Conservation (phyloP, 257 asterid genomes). For the Solanum pinnatisectum region DNA sequence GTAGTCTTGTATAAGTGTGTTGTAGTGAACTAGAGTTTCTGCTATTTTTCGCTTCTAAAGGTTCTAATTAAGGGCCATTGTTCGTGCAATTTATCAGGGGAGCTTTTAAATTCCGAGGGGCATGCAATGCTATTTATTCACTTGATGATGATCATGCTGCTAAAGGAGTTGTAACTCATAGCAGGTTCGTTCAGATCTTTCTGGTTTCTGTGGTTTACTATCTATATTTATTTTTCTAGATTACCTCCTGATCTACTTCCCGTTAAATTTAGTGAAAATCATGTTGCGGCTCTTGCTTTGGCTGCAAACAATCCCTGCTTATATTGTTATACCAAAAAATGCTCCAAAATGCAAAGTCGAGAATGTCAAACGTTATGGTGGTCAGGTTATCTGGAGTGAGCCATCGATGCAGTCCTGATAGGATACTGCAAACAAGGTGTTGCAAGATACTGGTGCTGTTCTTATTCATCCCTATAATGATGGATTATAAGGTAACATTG, state of each 20-base stretch:
- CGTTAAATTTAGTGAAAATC: conserved; percentile 61
- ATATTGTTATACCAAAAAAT: conserved; percentile 61
- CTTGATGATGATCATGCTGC: conserved; percentile 68
- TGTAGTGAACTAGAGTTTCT: not conserved
- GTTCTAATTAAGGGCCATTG: not conserved
- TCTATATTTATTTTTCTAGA: conserved; percentile 2
- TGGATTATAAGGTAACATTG: conserved; percentile 59
- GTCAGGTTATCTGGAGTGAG: conserved; percentile 76
- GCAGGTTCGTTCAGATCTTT: conserved; percentile 44
- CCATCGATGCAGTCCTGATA: conserved; percentile 58
- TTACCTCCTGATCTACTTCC: conserved; percentile 12
- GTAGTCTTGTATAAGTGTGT: not conserved
- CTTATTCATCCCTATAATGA: conserved; percentile 91
- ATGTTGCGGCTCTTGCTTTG: conserved; percentile 93
- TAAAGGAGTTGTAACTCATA: conserved; percentile 82
- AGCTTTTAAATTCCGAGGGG: conserved; percentile 89
- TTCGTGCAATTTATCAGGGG: conserved; percentile 37
- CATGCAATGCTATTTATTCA: conserved; percentile 86
- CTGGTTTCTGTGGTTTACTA: not conserved
- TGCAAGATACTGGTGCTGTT: conserved; percentile 63
- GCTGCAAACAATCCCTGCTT: conserved; percentile 95
- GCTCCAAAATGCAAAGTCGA: conserved; percentile 96
- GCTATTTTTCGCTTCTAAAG: not conserved
- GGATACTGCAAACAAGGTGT: conserved; percentile 56
- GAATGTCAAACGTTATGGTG: conserved; percentile 76